phyloP scores from a whole-genome alignment of 306 rosid genomes.

The Dryas drummondii region DNA sequence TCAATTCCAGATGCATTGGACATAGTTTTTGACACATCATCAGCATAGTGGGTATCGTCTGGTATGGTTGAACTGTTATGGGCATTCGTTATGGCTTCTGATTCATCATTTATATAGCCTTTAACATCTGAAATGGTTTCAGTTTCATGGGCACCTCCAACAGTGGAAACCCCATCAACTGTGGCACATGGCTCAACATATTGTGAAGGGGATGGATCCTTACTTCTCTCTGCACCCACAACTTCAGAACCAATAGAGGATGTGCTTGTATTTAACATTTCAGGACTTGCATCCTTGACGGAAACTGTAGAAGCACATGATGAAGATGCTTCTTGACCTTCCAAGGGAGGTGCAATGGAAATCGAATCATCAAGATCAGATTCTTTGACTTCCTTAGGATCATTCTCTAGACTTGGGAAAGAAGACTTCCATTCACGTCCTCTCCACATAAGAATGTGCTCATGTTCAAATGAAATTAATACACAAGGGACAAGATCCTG shows the following conservation, averaged over 20 bases:
- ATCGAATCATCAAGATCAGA: constrained; percentile 22
- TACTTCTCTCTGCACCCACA: constrained; percentile 23
- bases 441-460: constrained; percentile 91
- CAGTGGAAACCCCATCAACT: constrained; percentile 34
- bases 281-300: constrained; percentile 24
- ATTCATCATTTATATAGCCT: constrained; percentile 29
- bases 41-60: constrained; percentile 22
- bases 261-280: constrained; percentile 26
- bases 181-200: constrained; percentile 21
- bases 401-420: constrained; percentile 36
- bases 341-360: constrained; percentile 25
- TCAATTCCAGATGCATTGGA: constrained; percentile 24
- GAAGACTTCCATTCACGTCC: constrained; percentile 74
- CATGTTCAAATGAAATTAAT: constrained; percentile 70
- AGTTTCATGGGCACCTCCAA: constrained; percentile 19
- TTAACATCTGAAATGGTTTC: constrained; percentile 29
- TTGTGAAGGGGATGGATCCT: constrained; percentile 28
- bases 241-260: constrained; percentile 21
- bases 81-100: constrained; percentile 17
- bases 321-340: constrained; percentile 28
- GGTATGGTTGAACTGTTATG: constrained; percentile 8
- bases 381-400: constrained; percentile 28
- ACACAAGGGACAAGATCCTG: constrained; percentile 98
- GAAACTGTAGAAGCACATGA: constrained; percentile 3
- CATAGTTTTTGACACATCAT: constrained; percentile 23